Evolutionary conservation across 2,329 filamentous ascomycete genomes (phyloP), one percentile per base, ranked within the genome.

Genomic region (Neofusicoccum cordaticola): DNA sequence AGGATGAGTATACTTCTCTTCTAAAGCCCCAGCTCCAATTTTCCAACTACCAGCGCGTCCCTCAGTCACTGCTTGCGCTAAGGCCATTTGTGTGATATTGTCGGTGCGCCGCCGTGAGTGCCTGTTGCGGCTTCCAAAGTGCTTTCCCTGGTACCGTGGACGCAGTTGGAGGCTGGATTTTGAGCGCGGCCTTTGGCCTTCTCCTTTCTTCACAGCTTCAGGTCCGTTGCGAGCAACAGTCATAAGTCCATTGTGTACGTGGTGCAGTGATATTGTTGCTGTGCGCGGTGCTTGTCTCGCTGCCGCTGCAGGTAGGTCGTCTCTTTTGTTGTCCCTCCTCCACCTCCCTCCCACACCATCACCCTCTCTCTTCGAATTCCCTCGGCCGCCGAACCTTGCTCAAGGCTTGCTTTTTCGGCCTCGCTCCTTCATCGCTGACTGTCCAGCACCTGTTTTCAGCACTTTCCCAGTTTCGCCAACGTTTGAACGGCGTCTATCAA

Each of bases 1-100:
- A 60, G 48, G 48, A 63, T 63, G 61, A 63, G 61, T 63, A 63
- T 56, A 27, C 41, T 45, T 63, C 61, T 63, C 61, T 56, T 56
- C 35, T 37, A 11, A 53, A 63, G 50, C 39, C 48, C 51, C 61
- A 47, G 47, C 37, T 63, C 22, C 34, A 37, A 47, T 31, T 52
- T 52, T 45, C 37, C 61, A 63, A 37, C 42, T 63, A 52, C 35
- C 39, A n/a, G 42, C 31, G 27, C 61, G 41, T 45, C 41, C 56
- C 50, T 19, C 11, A 27, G 39, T 39, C 37, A 37, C n/a, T 53
- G 42, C 34, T 56, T 34, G 19, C 5, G 13, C 31, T 39, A 9
- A 4, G 37, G 17, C n/a, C 17, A 37, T 56, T 62, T 35, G 31
- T 17, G 61, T 63, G 61, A 53, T 19, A 5, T n/a, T 12, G 31